Evolutionary conservation across 139 green algal genomes (phyloP).

Genomic region (Tetraselmis striata): DNA sequence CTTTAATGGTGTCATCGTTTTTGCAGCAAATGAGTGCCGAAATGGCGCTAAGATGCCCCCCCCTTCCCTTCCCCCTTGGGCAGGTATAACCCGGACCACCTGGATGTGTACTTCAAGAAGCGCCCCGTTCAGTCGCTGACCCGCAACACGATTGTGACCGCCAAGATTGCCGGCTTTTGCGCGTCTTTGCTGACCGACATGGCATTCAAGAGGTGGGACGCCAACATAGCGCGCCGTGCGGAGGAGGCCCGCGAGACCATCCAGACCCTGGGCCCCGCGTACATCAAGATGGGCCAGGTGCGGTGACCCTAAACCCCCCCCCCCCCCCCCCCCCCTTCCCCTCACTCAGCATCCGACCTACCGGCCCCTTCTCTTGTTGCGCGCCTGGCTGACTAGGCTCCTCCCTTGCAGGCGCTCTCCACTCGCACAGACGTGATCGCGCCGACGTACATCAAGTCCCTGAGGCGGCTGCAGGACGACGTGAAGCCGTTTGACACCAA

Average conservation of each 20-base stretch:
- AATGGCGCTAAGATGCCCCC: too few species aligned
- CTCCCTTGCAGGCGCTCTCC: constrained; percentile 46
- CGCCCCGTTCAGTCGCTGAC: neutral
- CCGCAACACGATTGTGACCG: neutral
- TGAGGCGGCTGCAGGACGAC: constrained; percentile 42
- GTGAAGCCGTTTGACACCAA: constrained; percentile 45
- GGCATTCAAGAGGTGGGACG: constrained; percentile 5
- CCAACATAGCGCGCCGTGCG: constrained; percentile 26
- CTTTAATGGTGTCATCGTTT: too few species aligned
- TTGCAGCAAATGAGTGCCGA: too few species aligned
- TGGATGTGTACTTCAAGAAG: neutral
- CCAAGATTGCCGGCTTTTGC: neutral
- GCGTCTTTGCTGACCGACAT: neutral
- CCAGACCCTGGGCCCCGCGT: constrained; percentile 35
- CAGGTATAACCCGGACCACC: neutral
- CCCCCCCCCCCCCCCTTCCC: too few species aligned
- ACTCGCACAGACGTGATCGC: constrained; percentile 50
- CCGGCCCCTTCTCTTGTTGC: too few species aligned
- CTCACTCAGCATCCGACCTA: too few species aligned
- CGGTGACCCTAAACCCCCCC: too few species aligned
- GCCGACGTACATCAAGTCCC: constrained; percentile 30
- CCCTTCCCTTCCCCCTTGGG: too few species aligned
- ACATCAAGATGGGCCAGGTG: constrained; percentile 35
- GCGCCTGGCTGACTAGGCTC: too few species aligned
- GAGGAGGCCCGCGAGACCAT: constrained; percentile 24